Base-by-base conservation (phyloP, 2,329 filamentous ascomycete genomes). In the Cryphonectria nitschkei region DNA sequence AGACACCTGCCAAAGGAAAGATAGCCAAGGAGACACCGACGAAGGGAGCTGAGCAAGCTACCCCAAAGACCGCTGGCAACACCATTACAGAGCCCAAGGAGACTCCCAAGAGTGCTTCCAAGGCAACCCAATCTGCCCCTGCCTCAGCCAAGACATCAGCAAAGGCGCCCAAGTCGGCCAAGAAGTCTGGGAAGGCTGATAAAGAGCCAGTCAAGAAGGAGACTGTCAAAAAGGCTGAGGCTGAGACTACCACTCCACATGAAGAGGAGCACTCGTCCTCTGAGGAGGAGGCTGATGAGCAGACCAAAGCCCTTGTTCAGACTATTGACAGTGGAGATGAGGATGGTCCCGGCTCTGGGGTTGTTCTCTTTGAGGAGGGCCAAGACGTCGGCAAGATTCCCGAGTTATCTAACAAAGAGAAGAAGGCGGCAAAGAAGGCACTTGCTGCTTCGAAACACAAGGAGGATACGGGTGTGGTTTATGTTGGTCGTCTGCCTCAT, bases 401-500 rank as follows among this genome's bases (percentile, higher is more conserved):
- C 68, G 80, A 85, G 73, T 77, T 83, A 29, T 81, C 85, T 71
- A 82, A 83, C 74, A 82, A 84, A 64, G 75, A 82, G 13, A 77
- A 81, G 73, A 83, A 85, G 75, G 73, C 80, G 73, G 82, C 84
- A 32, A 80, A 82, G 37, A 79, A 82, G 75, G 75, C 73, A 22
- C 41, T 67, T 26, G 69, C 69, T 6, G 56, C 68, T 43, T 60
- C 62, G 5, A 68, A 68, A 41, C 77, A 77, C 29, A 83, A 84
- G 70, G 84, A 86, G 63, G 86, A 88, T 67, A 89, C 93, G 1
- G 95, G 95, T 63, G 91, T 96, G 56, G 87, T 98, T 78, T 98
- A 97, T 82, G 87, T 99, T 77, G 94, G 93, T 79, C 93, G 94
- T 74, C 91, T 97, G 72, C 95, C 95, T 54, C 93, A 96, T 82